phyloP scores from a whole-genome alignment of 768 basidiomycete genomes.

The Serpula lacrymans region DNA sequence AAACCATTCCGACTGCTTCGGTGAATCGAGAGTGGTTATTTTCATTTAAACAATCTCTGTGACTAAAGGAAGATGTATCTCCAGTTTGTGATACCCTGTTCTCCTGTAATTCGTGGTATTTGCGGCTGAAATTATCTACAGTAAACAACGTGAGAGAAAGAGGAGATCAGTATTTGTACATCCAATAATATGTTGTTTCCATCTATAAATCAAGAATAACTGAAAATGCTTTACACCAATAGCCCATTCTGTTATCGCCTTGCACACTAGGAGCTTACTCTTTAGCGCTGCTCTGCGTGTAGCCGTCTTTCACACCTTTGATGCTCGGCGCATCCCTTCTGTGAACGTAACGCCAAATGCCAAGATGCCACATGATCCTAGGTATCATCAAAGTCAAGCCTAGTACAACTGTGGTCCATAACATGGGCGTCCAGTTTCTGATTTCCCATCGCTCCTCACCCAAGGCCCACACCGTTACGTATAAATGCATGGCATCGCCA shows the following conservation, averaged over 20 bases:
- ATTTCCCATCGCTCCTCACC: slow-evolving; percentile 68
- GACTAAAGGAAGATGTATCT: neutral
- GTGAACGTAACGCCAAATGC: slow-evolving; percentile 71
- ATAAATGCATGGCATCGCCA: slow-evolving; percentile 66
- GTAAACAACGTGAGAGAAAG: too few species aligned
- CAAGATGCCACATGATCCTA: slow-evolving; percentile 70
- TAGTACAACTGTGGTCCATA: slow-evolving; percentile 62
- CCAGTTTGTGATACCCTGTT: slow-evolving; percentile 9
- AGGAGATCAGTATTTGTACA: slow-evolving; percentile 1
- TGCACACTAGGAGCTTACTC: neutral
- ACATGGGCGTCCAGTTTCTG: slow-evolving; percentile 60
- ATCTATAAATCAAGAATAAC: slow-evolving; percentile 19
- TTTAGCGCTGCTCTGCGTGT: neutral
- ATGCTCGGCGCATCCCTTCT: slow-evolving; percentile 45
- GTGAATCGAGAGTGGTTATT: too few species aligned
- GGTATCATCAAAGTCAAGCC: slow-evolving; percentile 68
- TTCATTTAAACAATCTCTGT: too few species aligned
- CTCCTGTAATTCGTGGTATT: too few species aligned
- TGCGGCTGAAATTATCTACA: too few species aligned
- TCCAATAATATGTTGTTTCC: slow-evolving; percentile 4
- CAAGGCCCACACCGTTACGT: slow-evolving; percentile 69
- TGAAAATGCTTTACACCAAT: too few species aligned
- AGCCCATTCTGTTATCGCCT: neutral
- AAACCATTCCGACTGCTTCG: neutral
- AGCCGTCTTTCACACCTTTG: neutral